Evolutionary conservation across 495 filamentous ascomycete species (phyloP), one percentile per base, ranked within the genome.

Genomic region (Penicillium malachiteum): DNA sequence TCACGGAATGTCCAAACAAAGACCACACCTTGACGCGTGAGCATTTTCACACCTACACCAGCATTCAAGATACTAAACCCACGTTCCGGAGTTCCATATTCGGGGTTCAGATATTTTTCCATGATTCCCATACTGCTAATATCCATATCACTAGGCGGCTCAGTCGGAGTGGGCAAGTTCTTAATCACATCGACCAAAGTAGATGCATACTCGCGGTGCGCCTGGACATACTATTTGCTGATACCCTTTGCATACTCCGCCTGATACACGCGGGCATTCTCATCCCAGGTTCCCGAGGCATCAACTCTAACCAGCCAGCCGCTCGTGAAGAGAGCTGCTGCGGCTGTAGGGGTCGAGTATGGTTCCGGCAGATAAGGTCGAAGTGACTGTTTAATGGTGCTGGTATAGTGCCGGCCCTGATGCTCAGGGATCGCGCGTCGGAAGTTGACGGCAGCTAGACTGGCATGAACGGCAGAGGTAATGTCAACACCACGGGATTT

Each of bases 311-410:
- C 48, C 50, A 67, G 54, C 52, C 58, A 72, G 18, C 63, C 65
- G 7, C 50, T 55, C n/a, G 69, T 69, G 49, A 63, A 70, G 11
- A 70, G 48, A 18, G 52, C 60, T 5, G 59, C 37, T 13, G 69
- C 69, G 5, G 55, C 59, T n/a, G 51, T 50, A 12, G 56, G 56
- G 5, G 54, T 57, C 50, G 54, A 52, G 51, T 64, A 69, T 37
- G 67, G 69, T 48, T 60, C 44, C 32, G 55, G 59, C 30, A 72
- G 52, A 50, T 62, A 64, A 4, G 63, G 65, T 5, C 67, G 57
- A 39, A 72, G 59, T 40, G 55, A 61, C 30, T 62, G 57, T 34
- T 59, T 60, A 55, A 70, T 65, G n/a, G 67, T 70, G 56, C 67
- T 72, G 17, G 69, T 70, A 48, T 72, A 70, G 52, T 66, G 65